phyloP scores from a whole-genome alignment of 179 eudicot species.

The Dionaea muscipula region DNA sequence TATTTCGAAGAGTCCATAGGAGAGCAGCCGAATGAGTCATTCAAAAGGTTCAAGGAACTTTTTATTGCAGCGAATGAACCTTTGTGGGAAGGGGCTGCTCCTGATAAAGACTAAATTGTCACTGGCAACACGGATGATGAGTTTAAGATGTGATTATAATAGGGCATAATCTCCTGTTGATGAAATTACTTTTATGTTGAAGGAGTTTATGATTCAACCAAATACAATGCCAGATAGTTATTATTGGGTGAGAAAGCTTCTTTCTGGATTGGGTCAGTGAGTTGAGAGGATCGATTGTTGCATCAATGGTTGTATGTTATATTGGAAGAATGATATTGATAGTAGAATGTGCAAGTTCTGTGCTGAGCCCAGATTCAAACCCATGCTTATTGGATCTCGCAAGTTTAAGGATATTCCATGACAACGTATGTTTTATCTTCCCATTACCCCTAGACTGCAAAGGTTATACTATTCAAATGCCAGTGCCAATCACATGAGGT shows the following conservation, averaged over 20 bases:
- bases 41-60: too few relatives aligned
- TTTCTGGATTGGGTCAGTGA: neutral
- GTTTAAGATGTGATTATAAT: too few relatives aligned
- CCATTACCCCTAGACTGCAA: neutral
- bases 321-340: neutral
- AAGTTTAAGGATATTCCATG: neutral
- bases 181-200: too few relatives aligned
- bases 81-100: too few relatives aligned
- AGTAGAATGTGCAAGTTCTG: neutral
- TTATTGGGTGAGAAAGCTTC: neutral
- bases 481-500: neutral
- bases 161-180: too few relatives aligned
- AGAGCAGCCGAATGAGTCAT: too few relatives aligned
- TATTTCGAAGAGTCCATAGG: too few relatives aligned
- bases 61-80: too few relatives aligned
- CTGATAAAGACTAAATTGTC: too few relatives aligned
- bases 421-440: neutral
- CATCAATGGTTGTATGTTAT: too few relatives aligned
- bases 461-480: neutral
- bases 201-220: too few relatives aligned
- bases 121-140: too few relatives aligned
- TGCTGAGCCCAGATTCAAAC: neutral
- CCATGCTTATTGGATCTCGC: neutral
- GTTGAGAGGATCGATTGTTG: neutral
- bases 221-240: neutral